Base-by-base conservation (phyloP, 2,329 filamentous ascomycete species). In the Hypoxylon sp. region DNA sequence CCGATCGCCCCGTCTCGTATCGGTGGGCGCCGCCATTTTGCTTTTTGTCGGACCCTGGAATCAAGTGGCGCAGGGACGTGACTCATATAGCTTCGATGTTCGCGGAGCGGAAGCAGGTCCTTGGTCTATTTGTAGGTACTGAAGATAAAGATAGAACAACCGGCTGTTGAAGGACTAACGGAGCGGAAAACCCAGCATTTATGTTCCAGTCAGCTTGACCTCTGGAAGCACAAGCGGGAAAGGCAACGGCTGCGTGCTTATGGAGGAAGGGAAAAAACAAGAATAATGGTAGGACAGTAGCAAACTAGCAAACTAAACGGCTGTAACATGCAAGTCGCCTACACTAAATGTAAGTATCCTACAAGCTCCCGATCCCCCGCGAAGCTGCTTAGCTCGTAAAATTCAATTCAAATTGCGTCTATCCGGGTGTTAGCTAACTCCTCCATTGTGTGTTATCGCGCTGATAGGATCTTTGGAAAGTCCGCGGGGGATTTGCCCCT, bases 21-120 rank as follows among this genome's bases (percentile, higher is more conserved):
- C 57, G 50, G 62, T 52, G 61, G 72, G 74, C 26, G 73, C 71
- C 48, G 69, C 76, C 77, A 78, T 79, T 58, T 68, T 71, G 60
- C n/a, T 62, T 33, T 60, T 52, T 51, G 3, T 50, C 14, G 16
- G 14, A 14, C 36, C 26, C 18, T 44, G 20, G 30, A 28, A 50
- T 42, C 11, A 44, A 49, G 55, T 46, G 22, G 40, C 30, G 46
- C 53, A 58, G 61, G 36, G 33, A 36, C 36, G 58, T 59, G 63
- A 40, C n/a, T 38, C 44, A 62, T 58, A 32, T 55, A 45, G 36
- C 38, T 54, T 52, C 2, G 26, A 12, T n/a, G 9, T 52, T 24
- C 14, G 48, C 11, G 33, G 28, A n/a, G 20, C 11, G 42, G 45
- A 40, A 45, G 40, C 22, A 20, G 49, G n/a, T 22, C 12, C n/a